These are phyloP conservation scores for Gleditsia sinensis DNA, from an alignment of 306 rosid species.

Conservation along the genomic window DNA sequence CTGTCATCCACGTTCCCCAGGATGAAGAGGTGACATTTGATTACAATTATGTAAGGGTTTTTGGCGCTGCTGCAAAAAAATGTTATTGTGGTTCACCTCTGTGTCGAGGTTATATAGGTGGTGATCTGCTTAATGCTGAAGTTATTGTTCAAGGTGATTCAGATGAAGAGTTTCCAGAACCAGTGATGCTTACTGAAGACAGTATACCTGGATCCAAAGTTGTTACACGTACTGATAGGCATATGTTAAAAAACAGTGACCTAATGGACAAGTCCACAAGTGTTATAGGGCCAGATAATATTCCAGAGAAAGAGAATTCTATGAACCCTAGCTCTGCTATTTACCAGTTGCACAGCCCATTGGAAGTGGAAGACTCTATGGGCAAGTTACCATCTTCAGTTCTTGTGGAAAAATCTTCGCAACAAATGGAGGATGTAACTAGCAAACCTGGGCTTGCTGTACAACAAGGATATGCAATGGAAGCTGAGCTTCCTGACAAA, in stretches of 20 bases:
- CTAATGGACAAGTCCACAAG: conserved; percentile 37
- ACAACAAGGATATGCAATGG: conserved; percentile 42
- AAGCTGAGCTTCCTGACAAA: conserved; percentile 48
- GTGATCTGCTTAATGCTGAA: conserved; percentile 76
- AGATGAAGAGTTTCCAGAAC: conserved; percentile 93
- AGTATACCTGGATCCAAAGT: conserved; percentile 34
- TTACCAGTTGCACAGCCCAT: conserved; percentile 48
- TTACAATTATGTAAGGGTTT: conserved; percentile 98
- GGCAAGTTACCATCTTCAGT: conserved; percentile 43
- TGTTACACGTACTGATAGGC: conserved; percentile 37
- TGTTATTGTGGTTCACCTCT: conserved; percentile 81
- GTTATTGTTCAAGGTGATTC: conserved; percentile 86
- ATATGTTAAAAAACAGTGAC: conserved; percentile 43
- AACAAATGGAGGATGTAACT: conserved; percentile 53
- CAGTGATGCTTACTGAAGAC: conserved; percentile 60
- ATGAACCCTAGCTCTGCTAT: conserved; percentile 46
- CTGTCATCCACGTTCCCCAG: conserved; percentile 48
- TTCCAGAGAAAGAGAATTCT: conserved; percentile 53
- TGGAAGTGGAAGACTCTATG: conserved; percentile 50
- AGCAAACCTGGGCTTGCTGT: conserved; percentile 44
- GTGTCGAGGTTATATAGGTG: conserved; percentile 91
- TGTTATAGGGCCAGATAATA: conserved; percentile 35
- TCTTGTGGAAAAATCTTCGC: conserved; percentile 53
- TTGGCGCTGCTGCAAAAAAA: conserved; percentile 99
- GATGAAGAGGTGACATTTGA: conserved; percentile 99